Base-by-base conservation (phyloP, 768 basidiomycete genomes). In the Tulasnella sp. region DNA sequence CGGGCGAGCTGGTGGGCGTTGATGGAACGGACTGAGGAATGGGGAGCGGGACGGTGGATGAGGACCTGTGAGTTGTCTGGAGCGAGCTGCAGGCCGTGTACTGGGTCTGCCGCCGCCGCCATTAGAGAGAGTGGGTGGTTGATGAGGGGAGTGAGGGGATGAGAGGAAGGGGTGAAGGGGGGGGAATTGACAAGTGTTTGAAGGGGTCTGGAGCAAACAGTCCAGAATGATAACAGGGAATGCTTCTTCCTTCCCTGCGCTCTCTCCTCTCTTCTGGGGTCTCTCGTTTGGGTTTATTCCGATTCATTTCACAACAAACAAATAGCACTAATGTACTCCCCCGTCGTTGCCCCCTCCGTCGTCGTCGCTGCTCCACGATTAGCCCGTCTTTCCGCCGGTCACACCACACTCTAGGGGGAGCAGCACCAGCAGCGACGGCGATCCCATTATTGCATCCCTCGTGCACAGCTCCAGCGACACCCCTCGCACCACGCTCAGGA, bases 1-100 rank as follows among this genome's bases (percentile, higher is more conserved):
- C 87, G 83, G 3, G 91, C 87, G 83, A 94, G 94, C 79, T 89
- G 85, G 31, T 82, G 76, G 3, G 85, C 87, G 72, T 85, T 82
- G 80, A 89, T 83, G 34, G 87, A 86, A 81, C 85, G 87, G 79
- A 88, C 87, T 79, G 87, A 86, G 12, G 85, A 82, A 75, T 85
- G 85, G 21, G 87, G 86, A 1, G 83, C 81, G 19, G 86, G 86
- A 56, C 87, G 85, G 68, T 84, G 82, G 72, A 85, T 83, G 74
- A 86, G 80, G 76, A 77, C 31, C 31, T 58, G 52, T 8, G 76
- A 27, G 56, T 77, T 62, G 46, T 77, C 76, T 62, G 76, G 76
- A n/a, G 76, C 76, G 14, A 77, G 76, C n/a, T 77, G 76, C 2
- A 77, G 76, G 31, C 76, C 76, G 19, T 71, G 76, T 5, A 77